Evolutionary conservation across 129 eudicot genomes (phyloP), one percentile per base, ranked within the genome.

Genomic region (Solidago caesia): DNA sequence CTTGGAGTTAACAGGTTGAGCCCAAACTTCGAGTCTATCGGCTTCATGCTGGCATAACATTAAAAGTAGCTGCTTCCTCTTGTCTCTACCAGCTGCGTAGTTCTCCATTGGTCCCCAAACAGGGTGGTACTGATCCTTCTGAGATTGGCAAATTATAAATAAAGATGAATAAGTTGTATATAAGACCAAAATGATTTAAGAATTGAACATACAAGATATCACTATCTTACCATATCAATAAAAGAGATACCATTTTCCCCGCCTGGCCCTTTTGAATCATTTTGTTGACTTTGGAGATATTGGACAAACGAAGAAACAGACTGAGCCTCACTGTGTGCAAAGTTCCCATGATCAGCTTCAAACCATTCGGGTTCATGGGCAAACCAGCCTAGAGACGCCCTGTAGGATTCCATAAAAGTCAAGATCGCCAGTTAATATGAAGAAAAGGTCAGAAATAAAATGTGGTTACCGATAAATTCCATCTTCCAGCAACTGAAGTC

Each of bases 1-100:
- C 99, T 91, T 94, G 73, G 91, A 16, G 79, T 81, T 88, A 79
- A 84, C 72, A 84, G 99, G 97, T 51, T 91, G 94, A 25, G 99
- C 97, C 99, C 99, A 94, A 73, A 94, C 97, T 60, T 94, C 99
- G 67, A 94, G 99, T 75, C 99, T 87, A 62, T 94, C 97, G 77
- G 97, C 96, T 76, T 94, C 99, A 72, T 88, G 91, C 77, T 94
- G 97, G 84, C 99, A 91, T 71, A 94, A 79, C 99, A 94, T 91
- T 79, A 91, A 72, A 69, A 91, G 97, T 44, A 94, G 79, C 79
- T 88, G 99, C 84, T 85, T 91, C 87, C 99, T 80, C 82, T 88
- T 94, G 70, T 94, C 99, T 76, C 96, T 81, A 65, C 91, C 97
- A 68, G 73, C 80, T 61, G 82, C 81, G 72, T 88, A 88, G 81